Base-by-base conservation (phyloP, 2,329 filamentous ascomycete species). In the Colletotrichum sp. region DNA sequence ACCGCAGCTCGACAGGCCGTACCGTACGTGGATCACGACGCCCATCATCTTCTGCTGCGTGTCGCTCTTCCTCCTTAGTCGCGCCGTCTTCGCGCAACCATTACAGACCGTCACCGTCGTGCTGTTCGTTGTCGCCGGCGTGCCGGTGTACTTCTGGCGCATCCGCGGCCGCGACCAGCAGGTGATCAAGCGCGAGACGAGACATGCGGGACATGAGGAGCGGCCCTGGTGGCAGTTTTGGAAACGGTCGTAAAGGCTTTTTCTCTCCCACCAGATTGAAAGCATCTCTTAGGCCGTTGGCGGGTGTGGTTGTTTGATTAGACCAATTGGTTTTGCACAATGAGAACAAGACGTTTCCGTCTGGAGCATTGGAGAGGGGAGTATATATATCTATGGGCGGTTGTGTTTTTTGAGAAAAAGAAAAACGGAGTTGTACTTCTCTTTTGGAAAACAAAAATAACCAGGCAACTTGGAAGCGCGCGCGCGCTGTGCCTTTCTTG, bases 1-100 rank as follows among this genome's bases (percentile, higher is more conserved):
- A 84, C 97, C 97, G 5, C 89, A 93, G 77, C 89, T 99, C 61
- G 96, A 98, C 83, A 88, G 97, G 30, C 96, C 97, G 1, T 99
- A 99, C 85, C 93, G 92, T 83, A 98, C 96, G 4, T 99, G 96
- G 97, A 98, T 99, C 81, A 94, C 94, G 1, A 99, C 97, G 4
- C 97, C 97, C 13, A 96, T 99, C 78, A 96, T 98, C 72, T 99
- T 99, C 83, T 99, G 97, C 89, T 99, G 97, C 82, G 97, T 99
- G 52, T 98, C 95, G 82, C 84, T 99, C 78, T 99, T 99, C 82
- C 85, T 99, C 78, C 90, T 99, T 56, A 96, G 93, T 81, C 90
- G 97, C 66, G 96, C 96, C 5, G 92, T 98, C 16, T 97, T 99
- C 82, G 94, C 96, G 36, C 93, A 98, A 85, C 97, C 97, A 6